Evolutionary conservation across 1,139 yeast species (phyloP).

Genomic region (Pichia sp.): DNA sequence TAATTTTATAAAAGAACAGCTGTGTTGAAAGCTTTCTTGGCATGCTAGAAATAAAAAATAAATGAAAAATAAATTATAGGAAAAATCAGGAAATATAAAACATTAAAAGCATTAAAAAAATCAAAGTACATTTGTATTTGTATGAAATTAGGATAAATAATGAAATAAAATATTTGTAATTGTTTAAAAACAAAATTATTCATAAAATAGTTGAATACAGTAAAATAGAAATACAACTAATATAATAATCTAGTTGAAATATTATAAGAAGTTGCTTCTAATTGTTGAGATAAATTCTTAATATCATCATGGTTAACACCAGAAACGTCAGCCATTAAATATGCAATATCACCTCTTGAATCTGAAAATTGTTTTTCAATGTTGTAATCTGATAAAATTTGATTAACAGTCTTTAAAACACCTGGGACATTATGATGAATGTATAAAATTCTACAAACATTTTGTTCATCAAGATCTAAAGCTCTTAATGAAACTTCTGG

Average conservation of each 20-base stretch:
- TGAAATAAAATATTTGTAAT: too few species aligned
- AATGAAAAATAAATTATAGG: background rate
- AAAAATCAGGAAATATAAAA: background rate
- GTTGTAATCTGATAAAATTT: conserved; percentile 89
- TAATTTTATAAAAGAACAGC: background rate
- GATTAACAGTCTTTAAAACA: conserved; percentile 95
- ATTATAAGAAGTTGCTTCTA: conserved; percentile 86
- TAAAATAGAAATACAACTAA: conserved; percentile 31
- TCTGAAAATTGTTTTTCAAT: conserved; percentile 97
- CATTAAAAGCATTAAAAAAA: conserved; percentile 1
- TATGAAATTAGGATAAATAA: too few species aligned
- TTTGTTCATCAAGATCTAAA: conserved; percentile 79
- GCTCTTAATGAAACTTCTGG: conserved; percentile 95
- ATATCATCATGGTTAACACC: conserved; percentile 80
- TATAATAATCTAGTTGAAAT: conserved; percentile 88
- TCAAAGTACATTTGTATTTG: conserved; percentile 1
- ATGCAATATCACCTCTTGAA: conserved; percentile 93
- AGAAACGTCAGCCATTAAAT: conserved; percentile 95
- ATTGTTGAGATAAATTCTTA: conserved; percentile 75
- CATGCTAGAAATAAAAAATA: background rate
- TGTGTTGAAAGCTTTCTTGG: background rate
- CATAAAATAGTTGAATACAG: conserved; percentile 5
- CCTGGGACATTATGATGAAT: conserved; percentile 99
- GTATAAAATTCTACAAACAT: conserved; percentile 88
- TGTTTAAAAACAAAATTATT: too few species aligned